phyloP scores from a whole-genome alignment of 768 basidiomycete species.

The Kondoa malvinella region DNA sequence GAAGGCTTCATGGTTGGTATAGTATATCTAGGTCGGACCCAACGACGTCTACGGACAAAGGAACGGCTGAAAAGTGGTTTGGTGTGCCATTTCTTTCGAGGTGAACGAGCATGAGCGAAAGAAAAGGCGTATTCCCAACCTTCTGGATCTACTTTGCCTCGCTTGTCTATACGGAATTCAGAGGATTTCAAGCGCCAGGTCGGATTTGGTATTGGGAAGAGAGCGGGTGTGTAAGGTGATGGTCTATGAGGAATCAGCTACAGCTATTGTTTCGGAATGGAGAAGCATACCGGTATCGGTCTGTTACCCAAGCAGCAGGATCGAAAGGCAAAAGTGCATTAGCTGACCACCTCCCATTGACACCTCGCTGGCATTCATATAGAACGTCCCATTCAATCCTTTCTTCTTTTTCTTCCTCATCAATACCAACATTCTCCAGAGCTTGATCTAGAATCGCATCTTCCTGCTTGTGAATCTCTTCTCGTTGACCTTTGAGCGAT shows the following conservation, averaged over 20 bases:
- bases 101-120: slow-evolving; percentile 5
- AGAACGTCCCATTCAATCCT: background rate
- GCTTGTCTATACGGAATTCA: slow-evolving; percentile 11
- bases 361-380: background rate
- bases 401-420: background rate
- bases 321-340: slow-evolving; percentile 1
- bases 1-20: background rate
- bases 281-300: too few species aligned
- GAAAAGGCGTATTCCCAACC: slow-evolving; percentile 13
- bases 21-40: slow-evolving; percentile 6
- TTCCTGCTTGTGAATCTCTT: too few species aligned
- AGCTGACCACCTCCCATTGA: background rate
- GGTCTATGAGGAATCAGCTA: background rate
- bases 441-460: background rate
- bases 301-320: slow-evolving; percentile 2
- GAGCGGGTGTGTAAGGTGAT: background rate
- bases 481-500: slow-evolving; percentile 35
- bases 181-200: slow-evolving; percentile 9
- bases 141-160: slow-evolving; percentile 11
- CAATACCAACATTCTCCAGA: background rate
- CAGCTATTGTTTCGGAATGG: too few species aligned
- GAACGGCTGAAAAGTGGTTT: slow-evolving; percentile 1
- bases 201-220: slow-evolving; percentile 8
- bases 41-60: slow-evolving; percentile 14
- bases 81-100: background rate